Evolutionary conservation across 352 stramenopile species (phyloP).

Genomic region (Globisporangium perplexum): DNA sequence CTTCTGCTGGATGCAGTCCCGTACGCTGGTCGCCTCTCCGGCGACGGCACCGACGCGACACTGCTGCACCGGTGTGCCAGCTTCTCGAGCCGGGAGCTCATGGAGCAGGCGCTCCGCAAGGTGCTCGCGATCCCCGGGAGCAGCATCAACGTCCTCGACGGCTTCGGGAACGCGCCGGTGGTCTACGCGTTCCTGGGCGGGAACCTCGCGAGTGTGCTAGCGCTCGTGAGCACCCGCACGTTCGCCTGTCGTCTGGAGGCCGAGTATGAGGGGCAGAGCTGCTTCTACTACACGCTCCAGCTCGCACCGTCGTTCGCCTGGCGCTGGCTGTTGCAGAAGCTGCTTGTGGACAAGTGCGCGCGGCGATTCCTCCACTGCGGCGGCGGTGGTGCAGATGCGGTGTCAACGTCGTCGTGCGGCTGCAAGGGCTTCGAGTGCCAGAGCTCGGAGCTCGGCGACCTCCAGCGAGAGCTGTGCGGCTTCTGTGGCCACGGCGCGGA

Average conservation of each 20-base stretch:
- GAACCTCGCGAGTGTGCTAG: slow-evolving; percentile 22
- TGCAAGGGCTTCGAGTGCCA: slow-evolving; percentile 57
- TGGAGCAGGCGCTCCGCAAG: slow-evolving; percentile 17
- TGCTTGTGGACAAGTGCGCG: slow-evolving; percentile 24
- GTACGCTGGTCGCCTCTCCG: slow-evolving; percentile 31
- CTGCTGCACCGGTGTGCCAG: slow-evolving; percentile 48
- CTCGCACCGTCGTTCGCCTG: slow-evolving; percentile 42
- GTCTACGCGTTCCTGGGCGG: slow-evolving; percentile 26
- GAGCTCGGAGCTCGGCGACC: neutral
- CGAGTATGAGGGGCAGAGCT: slow-evolving; percentile 61
- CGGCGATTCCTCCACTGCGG: slow-evolving; percentile 55
- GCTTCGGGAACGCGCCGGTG: slow-evolving; percentile 38
- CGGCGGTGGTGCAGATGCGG: slow-evolving; percentile 2
- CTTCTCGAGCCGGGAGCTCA: slow-evolving; percentile 22
- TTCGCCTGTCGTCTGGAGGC: slow-evolving; percentile 33
- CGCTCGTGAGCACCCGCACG: slow-evolving; percentile 22
- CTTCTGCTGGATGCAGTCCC: slow-evolving; percentile 26
- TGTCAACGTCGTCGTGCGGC: slow-evolving; percentile 20
- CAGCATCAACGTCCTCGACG: slow-evolving; percentile 26
- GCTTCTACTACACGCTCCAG: slow-evolving; percentile 59
- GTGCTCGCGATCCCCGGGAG: slow-evolving; percentile 26
- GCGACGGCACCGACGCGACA: slow-evolving; percentile 37
- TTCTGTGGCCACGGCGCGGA: slow-evolving; percentile 41
- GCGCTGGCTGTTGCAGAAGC: slow-evolving; percentile 28
- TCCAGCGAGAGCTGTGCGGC: slow-evolving; percentile 13